These are phyloP conservation scores for Ascoidea asiatica DNA, from an alignment of 805 yeast species.

Conservation along the genomic window DNA sequence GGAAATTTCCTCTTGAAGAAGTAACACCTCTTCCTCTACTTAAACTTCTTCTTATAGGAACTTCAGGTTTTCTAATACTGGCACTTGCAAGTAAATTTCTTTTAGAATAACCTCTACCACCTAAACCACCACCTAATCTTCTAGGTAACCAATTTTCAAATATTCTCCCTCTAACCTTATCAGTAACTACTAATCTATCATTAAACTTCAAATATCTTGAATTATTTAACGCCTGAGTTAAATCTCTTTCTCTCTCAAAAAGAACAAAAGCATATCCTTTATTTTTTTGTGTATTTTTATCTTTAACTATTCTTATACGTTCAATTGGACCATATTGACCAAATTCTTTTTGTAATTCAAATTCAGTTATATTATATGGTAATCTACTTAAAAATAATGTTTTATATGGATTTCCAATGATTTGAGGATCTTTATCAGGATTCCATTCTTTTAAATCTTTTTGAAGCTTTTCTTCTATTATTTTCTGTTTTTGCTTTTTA, in stretches of 20 bases:
- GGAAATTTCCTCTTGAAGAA: too few relatives aligned
- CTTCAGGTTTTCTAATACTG: too few relatives aligned
- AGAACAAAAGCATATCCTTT: conserved; percentile 80
- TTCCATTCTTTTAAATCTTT: conserved; percentile 30
- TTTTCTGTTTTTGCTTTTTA: conserved; percentile 14
- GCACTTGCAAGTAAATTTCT: too few relatives aligned
- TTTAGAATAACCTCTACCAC: conserved; percentile 59
- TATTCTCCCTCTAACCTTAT: conserved; percentile 56
- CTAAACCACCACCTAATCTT: conserved; percentile 85
- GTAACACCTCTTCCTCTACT: too few relatives aligned
- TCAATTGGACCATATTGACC: conserved; percentile 61
- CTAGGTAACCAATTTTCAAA: conserved; percentile 59
- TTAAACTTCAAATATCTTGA: conserved; percentile 39
- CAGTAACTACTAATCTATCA: conserved; percentile 48
- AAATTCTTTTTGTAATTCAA: conserved; percentile 53
- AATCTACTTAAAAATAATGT: conserved; percentile 73
- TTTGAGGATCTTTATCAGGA: conserved; percentile 42
- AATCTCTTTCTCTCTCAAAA: conserved; percentile 46
- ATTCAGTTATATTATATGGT: conserved; percentile 48
- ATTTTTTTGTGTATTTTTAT: conserved; percentile 37
- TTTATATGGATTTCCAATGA: conserved; percentile 57
- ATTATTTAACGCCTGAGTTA: conserved; percentile 46
- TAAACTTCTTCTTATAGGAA: too few relatives aligned
- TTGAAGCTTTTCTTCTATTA: conserved; percentile 19
- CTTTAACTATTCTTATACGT: conserved; percentile 40